Percentiles rank a stretch among this genome's conserved stretches.
Evolutionary conservation across 2,329 filamentous ascomycete genomes (phyloP).

Genomic region (Zasmidium angulare): DNA sequence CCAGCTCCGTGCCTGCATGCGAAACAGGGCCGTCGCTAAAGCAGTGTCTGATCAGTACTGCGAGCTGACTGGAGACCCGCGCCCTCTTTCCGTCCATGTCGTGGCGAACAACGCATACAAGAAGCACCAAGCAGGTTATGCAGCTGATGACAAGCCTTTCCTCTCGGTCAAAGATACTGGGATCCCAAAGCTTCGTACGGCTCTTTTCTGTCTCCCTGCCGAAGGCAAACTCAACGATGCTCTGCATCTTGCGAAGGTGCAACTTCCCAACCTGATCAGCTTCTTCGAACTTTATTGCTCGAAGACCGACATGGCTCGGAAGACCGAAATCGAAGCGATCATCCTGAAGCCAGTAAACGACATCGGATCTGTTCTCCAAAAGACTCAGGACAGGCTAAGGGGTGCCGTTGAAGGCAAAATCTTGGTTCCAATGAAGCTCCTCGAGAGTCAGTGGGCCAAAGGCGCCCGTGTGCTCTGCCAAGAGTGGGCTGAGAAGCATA

Average conservation of each 20-base stretch:
- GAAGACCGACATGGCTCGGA: slow-evolving; percentile 8
- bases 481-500: background rate
- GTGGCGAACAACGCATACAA: slow-evolving; percentile 20
- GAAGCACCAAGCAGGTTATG: slow-evolving; percentile 14
- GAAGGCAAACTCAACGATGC: slow-evolving; percentile 18
- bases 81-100: slow-evolving; percentile 8
- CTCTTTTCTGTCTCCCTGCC: slow-evolving; percentile 10
- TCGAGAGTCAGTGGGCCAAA: slow-evolving; percentile 1
- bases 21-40: slow-evolving; percentile 6
- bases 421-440: background rate
- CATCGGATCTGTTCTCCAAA: background rate
- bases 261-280: slow-evolving; percentile 9
- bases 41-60: slow-evolving; percentile 5
- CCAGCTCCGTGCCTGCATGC: slow-evolving; percentile 8
- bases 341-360: background rate
- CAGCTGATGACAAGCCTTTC: slow-evolving; percentile 2
- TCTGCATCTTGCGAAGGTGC: slow-evolving; percentile 1
- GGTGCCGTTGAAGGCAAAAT: background rate
- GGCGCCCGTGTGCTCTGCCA: background rate
- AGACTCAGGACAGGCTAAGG: background rate
- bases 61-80: slow-evolving; percentile 6
- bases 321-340: slow-evolving; percentile 9
- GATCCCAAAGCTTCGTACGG: slow-evolving; percentile 10
- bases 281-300: slow-evolving; percentile 8
- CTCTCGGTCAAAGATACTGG: slow-evolving; percentile 18